A percentile compares a stretch with the other conserved stretches of the same genome.
phyloP scores from a whole-genome alignment of 2,329 filamentous ascomycete species.

The Aureobasidium sp. region DNA sequence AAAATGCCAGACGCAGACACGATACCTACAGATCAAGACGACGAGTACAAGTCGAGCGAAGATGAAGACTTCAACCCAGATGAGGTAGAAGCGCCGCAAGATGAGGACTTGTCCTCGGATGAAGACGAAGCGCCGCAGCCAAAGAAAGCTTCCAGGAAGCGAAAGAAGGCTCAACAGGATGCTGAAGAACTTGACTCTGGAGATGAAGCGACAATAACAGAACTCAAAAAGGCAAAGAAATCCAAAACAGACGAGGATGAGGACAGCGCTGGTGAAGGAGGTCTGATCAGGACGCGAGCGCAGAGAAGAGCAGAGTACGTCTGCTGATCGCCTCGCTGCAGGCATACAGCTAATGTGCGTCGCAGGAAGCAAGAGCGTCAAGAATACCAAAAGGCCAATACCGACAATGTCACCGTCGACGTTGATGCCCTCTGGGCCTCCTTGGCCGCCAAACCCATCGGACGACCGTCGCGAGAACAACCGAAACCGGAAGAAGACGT shows the following conservation, averaged over 20 bases:
- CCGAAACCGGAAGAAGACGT: conserved; percentile 13
- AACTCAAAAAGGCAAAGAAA: conserved; percentile 34
- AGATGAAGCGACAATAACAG: conserved; percentile 50
- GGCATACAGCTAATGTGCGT: not conserved
- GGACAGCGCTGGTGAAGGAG: conserved; percentile 42
- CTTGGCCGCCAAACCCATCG: conserved; percentile 37
- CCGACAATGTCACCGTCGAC: conserved; percentile 47
- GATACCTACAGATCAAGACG: conserved; percentile 21
- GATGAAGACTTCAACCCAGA: conserved; percentile 39
- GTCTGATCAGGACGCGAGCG: conserved; percentile 47
- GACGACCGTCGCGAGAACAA: conserved; percentile 20
- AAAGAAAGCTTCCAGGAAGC: conserved; percentile 29
- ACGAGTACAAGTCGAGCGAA: conserved; percentile 36
- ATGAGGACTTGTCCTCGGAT: conserved; percentile 26
- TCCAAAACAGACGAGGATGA: conserved; percentile 30
- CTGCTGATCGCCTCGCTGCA: not conserved
- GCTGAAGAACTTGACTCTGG: conserved; percentile 46
- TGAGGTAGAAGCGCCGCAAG: conserved; percentile 24
- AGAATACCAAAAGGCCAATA: conserved; percentile 36
- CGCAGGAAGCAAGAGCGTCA: conserved; percentile 41
- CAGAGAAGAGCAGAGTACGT: conserved; percentile 44
- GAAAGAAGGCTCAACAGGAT: conserved; percentile 30
- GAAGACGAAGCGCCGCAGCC: conserved; percentile 26
- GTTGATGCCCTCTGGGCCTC: conserved; percentile 49
- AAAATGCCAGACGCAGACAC: conserved; percentile 3